phyloP scores from a whole-genome alignment of 352 stramenopile species.

The Pythium oligandrum region DNA sequence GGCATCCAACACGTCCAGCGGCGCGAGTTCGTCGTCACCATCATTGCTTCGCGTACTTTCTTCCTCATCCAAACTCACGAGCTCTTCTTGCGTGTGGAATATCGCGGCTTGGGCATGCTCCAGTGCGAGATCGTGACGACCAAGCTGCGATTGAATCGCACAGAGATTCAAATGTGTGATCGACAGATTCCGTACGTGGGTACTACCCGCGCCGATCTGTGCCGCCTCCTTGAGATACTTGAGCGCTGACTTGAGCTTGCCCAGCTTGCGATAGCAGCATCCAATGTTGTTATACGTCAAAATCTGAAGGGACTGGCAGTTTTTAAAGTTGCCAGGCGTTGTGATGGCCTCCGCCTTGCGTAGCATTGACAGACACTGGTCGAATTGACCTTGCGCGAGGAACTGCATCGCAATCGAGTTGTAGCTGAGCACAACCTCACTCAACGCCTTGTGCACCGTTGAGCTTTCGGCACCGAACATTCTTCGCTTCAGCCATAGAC shows the following conservation, averaged over 20 bases:
- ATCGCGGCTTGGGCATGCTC: conserved; percentile 77
- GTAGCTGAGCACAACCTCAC: conserved; percentile 68
- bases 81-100: conserved; percentile 78
- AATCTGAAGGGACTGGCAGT: conserved; percentile 66
- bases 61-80: conserved; percentile 45
- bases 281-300: conserved; percentile 82
- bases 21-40: conserved; percentile 3
- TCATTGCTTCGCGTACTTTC: conserved; percentile 10
- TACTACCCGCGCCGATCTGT: conserved; percentile 44
- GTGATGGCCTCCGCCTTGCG: conserved; percentile 71
- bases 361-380: conserved; percentile 64
- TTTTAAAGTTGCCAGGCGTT: conserved; percentile 55
- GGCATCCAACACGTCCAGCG: conserved; percentile 31
- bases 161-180: conserved; percentile 83
- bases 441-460: conserved; percentile 44
- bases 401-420: conserved; percentile 78
- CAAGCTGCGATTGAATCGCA: conserved; percentile 72
- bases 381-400: conserved; percentile 42
- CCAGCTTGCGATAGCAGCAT: conserved; percentile 76
- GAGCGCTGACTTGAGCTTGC: conserved; percentile 63
- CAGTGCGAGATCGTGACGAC: conserved; percentile 57
- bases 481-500: conserved; percentile 63
- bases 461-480: conserved; percentile 69
- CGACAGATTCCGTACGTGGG: conserved; percentile 68
- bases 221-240: conserved; percentile 74